These are phyloP conservation scores for Schizosaccharomyces lindneri DNA, from an alignment of 805 yeast species.

Conservation along the genomic window DNA sequence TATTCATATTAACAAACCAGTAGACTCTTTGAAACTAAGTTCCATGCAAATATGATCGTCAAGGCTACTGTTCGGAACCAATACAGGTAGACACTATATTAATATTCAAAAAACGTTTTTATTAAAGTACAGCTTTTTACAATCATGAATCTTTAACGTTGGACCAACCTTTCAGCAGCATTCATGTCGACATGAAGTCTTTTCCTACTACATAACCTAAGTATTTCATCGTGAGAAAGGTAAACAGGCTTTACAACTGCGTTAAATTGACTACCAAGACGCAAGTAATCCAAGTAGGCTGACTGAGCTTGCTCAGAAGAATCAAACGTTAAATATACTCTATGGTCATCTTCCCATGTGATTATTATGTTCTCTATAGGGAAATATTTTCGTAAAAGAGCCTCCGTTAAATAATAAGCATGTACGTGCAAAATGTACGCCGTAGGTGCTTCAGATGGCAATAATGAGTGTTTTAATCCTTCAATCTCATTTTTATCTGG, in stretches of 20 bases:
- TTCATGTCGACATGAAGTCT: background rate
- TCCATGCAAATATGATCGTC: too few species aligned
- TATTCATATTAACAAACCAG: too few species aligned
- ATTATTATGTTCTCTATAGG: background rate
- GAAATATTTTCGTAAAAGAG: background rate
- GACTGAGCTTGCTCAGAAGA: background rate
- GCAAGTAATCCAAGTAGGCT: background rate
- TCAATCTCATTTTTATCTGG: too few species aligned
- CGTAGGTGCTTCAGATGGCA: too few species aligned
- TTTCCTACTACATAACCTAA: background rate
- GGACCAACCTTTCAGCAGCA: too few species aligned
- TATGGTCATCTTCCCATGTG: background rate
- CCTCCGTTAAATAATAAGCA: background rate
- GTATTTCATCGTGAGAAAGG: background rate
- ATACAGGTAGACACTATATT: too few species aligned
- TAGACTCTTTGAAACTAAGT: too few species aligned
- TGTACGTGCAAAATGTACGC: background rate
- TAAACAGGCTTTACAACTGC: background rate
- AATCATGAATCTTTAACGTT: too few species aligned
- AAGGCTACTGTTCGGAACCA: too few species aligned
- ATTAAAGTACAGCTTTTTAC: too few species aligned
- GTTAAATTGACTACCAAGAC: background rate
- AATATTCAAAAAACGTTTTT: too few species aligned
- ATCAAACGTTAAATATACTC: background rate
- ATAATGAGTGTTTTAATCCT: too few species aligned